These are phyloP conservation scores for Mariannaea elegans DNA, from an alignment of 2,329 filamentous ascomycete genomes.

Conservation along the genomic window DNA sequence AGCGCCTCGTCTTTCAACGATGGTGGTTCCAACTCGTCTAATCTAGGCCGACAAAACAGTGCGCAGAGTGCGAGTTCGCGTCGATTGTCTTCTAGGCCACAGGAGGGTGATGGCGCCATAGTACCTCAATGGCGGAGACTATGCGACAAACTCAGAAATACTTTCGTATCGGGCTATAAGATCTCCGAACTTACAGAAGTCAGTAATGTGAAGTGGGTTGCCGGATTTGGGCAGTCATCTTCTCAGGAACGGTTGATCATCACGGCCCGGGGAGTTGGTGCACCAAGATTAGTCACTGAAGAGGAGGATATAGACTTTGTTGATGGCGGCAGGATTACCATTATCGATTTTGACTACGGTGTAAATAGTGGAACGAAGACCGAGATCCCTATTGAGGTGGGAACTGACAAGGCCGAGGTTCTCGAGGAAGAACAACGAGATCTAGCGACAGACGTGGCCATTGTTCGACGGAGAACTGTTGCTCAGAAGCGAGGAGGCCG, in stretches of 20 bases:
- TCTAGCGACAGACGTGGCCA: slow-evolving; percentile 80
- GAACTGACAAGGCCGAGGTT: slow-evolving; percentile 72
- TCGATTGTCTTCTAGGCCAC: slow-evolving; percentile 43
- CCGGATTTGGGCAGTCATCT: slow-evolving; percentile 58
- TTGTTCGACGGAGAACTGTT: slow-evolving; percentile 78
- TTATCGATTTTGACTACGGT: slow-evolving; percentile 78
- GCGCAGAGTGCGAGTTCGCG: slow-evolving; percentile 41
- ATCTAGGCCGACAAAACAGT: slow-evolving; percentile 44
- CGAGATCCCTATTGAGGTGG: slow-evolving; percentile 77
- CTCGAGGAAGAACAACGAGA: slow-evolving; percentile 79
- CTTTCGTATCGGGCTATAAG: slow-evolving; percentile 73
- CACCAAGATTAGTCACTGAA: slow-evolving; percentile 65
- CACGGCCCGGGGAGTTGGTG: slow-evolving; percentile 74
- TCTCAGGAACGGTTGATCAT: slow-evolving; percentile 70
- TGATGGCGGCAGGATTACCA: slow-evolving; percentile 77
- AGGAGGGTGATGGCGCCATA: slow-evolving; percentile 44
- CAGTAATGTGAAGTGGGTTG: slow-evolving; percentile 77
- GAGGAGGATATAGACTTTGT: slow-evolving; percentile 78
- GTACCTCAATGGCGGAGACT: slow-evolving; percentile 75
- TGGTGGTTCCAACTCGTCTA: slow-evolving; percentile 32
- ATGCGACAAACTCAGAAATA: slow-evolving; percentile 74
- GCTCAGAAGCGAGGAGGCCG: slow-evolving; percentile 65
- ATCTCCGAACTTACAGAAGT: slow-evolving; percentile 72
- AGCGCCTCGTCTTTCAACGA: slow-evolving; percentile 34
- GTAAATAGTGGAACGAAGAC: slow-evolving; percentile 61